Base-by-base conservation (phyloP, 2,329 filamentous ascomycete genomes). In the Xylariaceae sp. region DNA sequence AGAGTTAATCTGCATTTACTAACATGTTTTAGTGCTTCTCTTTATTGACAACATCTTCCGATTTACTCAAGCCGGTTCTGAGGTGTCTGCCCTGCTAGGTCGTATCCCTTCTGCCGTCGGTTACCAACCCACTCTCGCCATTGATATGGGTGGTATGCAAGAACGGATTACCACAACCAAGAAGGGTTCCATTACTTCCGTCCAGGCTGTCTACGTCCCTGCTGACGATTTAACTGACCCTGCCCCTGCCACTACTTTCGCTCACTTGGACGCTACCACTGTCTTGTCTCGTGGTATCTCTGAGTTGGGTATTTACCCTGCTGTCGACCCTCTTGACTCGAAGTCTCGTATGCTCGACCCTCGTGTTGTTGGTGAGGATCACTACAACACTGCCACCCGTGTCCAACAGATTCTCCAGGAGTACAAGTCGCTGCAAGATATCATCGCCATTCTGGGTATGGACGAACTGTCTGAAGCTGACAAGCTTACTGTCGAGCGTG, bases 41-140 rank as follows among this genome's bases (percentile, higher is more conserved):
- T 97, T 98, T 86, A 98, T 98, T 79, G 95, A 99, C 89, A 99
- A 99, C 87, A 98, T 99, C 82, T 98, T 97, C 91, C 90, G 95
- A 75, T 98, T 98, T 87, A 97, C 93, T 68, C 93, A 98, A 84
- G 95, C 95, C 78, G 95, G 95, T 93, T 98, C 95, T 74, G 95
- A 99, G 84, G 95, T 99, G 87, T 98, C 93, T 84, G 95, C 95
- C 75, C 88, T 99, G 77, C 86, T 99, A 67, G 95, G 95, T 85
- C 93, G 95, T 92, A 99, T 99, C 74, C 95, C 95, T 81, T 99
- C 95, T 85, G 95, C 95, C 77, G 95, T 99, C 89, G 95, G 95
- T 89, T 99, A 99, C 88, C 95, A 97, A 81, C 93, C 93, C 76
- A 97, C 93, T 71, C 91, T 97, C 74, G 93, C 93, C 82, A 90